Evolutionary conservation across 2,329 filamentous ascomycete species (phyloP).

Genomic region (Stagonosporopsis chrysanthemi): DNA sequence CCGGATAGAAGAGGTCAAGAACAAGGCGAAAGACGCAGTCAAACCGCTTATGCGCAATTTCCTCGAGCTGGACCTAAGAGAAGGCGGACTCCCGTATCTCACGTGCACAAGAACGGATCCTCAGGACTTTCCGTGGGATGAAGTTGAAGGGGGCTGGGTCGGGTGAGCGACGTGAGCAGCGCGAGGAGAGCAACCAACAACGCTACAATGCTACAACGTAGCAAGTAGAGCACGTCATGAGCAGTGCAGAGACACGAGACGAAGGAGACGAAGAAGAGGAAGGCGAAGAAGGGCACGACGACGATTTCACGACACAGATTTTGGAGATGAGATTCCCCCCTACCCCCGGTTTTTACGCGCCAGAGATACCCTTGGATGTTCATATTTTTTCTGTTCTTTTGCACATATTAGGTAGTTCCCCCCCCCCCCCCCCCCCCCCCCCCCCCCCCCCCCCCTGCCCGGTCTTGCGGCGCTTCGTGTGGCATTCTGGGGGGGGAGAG

Average conservation of each 20-base stretch:
- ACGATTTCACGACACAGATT: neutral
- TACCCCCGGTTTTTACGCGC: neutral
- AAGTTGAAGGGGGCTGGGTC: slow-evolving; percentile 21
- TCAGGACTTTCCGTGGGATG: slow-evolving; percentile 69
- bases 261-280: neutral
- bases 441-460: too few relatives aligned
- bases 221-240: neutral
- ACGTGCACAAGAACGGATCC: slow-evolving; percentile 70
- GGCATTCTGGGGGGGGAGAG: too few relatives aligned
- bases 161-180: neutral
- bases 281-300: neutral
- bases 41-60: slow-evolving; percentile 85
- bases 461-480: too few relatives aligned
- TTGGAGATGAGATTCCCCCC: neutral
- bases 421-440: too few relatives aligned
- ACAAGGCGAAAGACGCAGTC: slow-evolving; percentile 80
- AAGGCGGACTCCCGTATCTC: slow-evolving; percentile 65
- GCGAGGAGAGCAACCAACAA: neutral
- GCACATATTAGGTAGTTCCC: slow-evolving; percentile 1
- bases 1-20: slow-evolving; percentile 87
- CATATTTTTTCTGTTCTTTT: slow-evolving; percentile 1
- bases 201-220: too few relatives aligned
- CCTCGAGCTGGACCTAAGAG: slow-evolving; percentile 77
- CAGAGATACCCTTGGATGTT: slow-evolving; percentile 14
- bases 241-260: too few relatives aligned